Conservation (phyloP, 148 eudicot species). For the Cornus florida region DNA sequence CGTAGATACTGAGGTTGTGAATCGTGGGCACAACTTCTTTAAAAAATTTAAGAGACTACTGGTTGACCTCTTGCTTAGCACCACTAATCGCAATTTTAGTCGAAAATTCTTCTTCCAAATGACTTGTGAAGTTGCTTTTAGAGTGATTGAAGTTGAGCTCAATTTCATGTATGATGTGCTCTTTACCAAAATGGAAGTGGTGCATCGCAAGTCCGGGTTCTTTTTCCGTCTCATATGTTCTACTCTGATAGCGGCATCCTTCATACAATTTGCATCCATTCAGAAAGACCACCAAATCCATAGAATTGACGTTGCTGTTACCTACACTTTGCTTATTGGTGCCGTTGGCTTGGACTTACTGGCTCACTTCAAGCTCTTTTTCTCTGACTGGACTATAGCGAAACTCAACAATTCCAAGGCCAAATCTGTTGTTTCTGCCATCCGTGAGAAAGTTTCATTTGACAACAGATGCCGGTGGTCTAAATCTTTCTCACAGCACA, state of each 20-base stretch:
- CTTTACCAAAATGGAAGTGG: neutral
- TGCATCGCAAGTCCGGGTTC: neutral
- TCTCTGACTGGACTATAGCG: neutral
- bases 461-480: neutral
- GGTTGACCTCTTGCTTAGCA: conserved; percentile 8
- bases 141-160: neutral
- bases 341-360: neutral
- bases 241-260: neutral
- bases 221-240: neutral
- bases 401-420: neutral
- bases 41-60: neutral
- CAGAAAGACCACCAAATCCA: neutral
- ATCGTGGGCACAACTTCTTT: neutral
- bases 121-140: neutral
- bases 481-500: neutral
- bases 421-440: neutral
- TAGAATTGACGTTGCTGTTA: neutral
- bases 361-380: neutral
- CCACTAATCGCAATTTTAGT: neutral
- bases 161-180: neutral
- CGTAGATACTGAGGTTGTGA: neutral
- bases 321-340: conserved; percentile 6
- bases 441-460: neutral
- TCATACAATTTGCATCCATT: neutral
- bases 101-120: neutral